Base-by-base conservation (phyloP, 2,329 filamentous ascomycete species). In the Pseudogymnoascus sp. region DNA sequence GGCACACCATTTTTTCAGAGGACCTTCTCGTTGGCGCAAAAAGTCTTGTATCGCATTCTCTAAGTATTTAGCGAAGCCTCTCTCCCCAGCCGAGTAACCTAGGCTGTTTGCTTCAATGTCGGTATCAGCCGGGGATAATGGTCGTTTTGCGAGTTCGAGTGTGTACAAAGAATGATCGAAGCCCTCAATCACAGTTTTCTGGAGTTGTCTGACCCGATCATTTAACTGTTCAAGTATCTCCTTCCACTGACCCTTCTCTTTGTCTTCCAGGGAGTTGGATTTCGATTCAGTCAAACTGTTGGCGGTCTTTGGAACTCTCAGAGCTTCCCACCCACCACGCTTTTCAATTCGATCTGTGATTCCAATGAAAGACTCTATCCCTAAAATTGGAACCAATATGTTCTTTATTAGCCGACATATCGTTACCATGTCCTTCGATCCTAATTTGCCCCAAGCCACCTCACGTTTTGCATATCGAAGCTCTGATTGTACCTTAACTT, bases 391-490 rank as follows among this genome's bases (percentile, higher is more conserved):
- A 37, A 64, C 23, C 34, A 64, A 31, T 23, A 62, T 62, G n/a
- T 59, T 59, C 38, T 64, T 64, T 28, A 61, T 60, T 38, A 64
- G 50, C 14, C 31, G 50, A 12, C n/a, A 34, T n/a, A 64, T 40
- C n/a, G 18, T 64, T 25, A 21, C 44, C 37, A 60, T 59, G 25
- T 65, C 64, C 23, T 63, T 50, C 18, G 61, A 38, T 21, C 38
- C 25, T n/a, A 65, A 40, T 31, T 65, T 65, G n/a, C 64, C 40
- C 61, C 61, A 65, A 44, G 62, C 64, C n/a, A 40, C 64, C 14
- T 65, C 64, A 16, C 61, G 64, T 34, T 65, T 65, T 25, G 61
- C 61, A n/a, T 65, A 65, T 40, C 64, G 64, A 53, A 65, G 53
- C 25, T 65, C 64, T 28, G 28, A 31, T 31, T 31, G 28, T 31